Evolutionary conservation across 2,329 filamentous ascomycete species (phyloP).

Genomic region (Hymenoscyphus linearis): DNA sequence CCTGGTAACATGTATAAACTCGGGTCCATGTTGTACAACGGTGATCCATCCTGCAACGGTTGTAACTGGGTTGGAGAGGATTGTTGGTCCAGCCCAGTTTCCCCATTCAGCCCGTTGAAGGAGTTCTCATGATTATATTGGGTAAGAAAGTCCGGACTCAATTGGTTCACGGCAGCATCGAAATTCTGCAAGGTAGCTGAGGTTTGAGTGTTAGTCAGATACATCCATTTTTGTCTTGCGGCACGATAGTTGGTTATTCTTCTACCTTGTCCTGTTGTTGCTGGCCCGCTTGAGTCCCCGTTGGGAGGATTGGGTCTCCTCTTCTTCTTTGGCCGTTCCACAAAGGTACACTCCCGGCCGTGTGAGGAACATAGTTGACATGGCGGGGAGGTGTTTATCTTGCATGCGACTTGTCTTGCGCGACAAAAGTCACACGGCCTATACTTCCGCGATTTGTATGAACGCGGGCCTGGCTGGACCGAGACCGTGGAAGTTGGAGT

Average conservation of each 20-base stretch:
- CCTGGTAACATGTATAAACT: constrained; percentile 24
- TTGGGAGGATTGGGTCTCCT: constrained; percentile 26
- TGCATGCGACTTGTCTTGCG: constrained; percentile 41
- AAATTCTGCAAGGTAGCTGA: constrained; percentile 25
- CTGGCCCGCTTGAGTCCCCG: constrained; percentile 17
- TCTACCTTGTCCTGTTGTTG: constrained; percentile 2
- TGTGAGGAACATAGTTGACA: constrained; percentile 40
- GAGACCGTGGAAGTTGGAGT: constrained; percentile 5
- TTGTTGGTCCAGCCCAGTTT: constrained; percentile 18
- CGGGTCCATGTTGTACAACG: constrained; percentile 27
- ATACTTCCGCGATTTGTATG: constrained; percentile 31
- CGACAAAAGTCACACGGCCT: constrained; percentile 43
- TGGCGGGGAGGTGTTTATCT: constrained; percentile 38
- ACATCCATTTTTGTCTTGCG: neutral
- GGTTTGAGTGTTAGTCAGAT: constrained; percentile 1
- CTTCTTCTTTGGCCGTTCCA: constrained; percentile 36
- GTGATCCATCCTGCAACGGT: constrained; percentile 24
- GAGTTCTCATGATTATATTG: constrained; percentile 26
- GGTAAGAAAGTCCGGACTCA: constrained; percentile 28
- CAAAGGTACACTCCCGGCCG: constrained; percentile 40
- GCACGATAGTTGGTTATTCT: constrained; percentile 7
- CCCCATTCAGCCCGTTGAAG: constrained; percentile 24
- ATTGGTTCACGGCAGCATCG: constrained; percentile 20
- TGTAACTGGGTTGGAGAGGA: constrained; percentile 24
- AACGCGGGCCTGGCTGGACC: constrained; percentile 28